Base-by-base conservation (phyloP, 1,139 yeast species). In the Pneumocystis jirovecii region DNA sequence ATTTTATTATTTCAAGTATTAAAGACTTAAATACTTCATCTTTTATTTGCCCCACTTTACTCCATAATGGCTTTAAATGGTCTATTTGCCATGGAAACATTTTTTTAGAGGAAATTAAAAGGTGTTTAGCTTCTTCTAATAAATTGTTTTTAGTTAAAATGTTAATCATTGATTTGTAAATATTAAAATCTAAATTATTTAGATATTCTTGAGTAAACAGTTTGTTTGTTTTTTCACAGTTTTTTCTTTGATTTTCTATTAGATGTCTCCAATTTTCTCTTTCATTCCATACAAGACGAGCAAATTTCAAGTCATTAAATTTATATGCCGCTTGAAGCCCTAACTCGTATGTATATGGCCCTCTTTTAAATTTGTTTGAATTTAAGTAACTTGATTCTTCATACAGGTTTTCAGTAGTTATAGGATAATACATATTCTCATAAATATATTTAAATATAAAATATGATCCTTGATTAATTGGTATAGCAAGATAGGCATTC, bases 321-420 rank as follows among this genome's bases (percentile, higher is more conserved):
- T 63, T 60, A 29, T 66, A 66, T 3, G 65, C 64, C 1, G 67
- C 67, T 29, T 63, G 40, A 34, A 66, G 59, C 10, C 62, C 67
- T 39, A 65, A 64, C 34, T 64, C 44, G 44, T 57, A 66, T 19
- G 67, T 61, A 44, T 56, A 60, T 12, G 59, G 35, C 8, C 66
- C 60, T 19, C 42, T 37, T 35, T 39, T 40, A 56, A 12, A 19
- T 17, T 25, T 31, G 44, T 65, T 63, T 31, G 61, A 45, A 34
- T 64, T 10, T 21, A 21, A 21, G 6, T 60, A 4, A 60, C 7
- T 10, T 25, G 4, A 10, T 50, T 50, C 25, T 25, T 50, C 57
- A 21, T 31, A 5, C 34, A 21, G 57, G 7, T 50, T 21, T 17
- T 50, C 21, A 25, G 4, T 25, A 25, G 57, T 25, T 50, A 50